phyloP scores from a whole-genome alignment of 2,329 filamentous ascomycete genomes.

The Aspergillus persii region DNA sequence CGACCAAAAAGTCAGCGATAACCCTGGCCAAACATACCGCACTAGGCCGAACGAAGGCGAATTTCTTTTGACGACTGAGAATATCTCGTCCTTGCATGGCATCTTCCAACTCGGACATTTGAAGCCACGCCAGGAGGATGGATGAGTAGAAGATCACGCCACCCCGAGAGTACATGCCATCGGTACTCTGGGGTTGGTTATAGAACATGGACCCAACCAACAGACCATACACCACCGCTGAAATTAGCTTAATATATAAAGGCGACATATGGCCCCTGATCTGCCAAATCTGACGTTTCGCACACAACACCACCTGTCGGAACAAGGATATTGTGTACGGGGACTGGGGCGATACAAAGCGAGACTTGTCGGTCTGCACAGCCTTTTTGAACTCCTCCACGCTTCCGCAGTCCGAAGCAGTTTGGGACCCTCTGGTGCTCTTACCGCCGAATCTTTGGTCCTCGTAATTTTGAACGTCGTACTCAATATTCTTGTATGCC shows the following conservation, averaged over 20 bases:
- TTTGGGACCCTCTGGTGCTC: constrained; percentile 49
- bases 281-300: constrained; percentile 70
- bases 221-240: constrained; percentile 66
- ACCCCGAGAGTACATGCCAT: constrained; percentile 58
- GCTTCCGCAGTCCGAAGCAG: constrained; percentile 30
- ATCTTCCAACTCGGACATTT: constrained; percentile 71
- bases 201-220: constrained; percentile 75
- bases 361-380: constrained; percentile 56
- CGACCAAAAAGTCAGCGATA: constrained; percentile 55
- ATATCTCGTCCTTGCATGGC: constrained; percentile 69
- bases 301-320: constrained; percentile 59
- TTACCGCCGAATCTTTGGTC: constrained; percentile 26
- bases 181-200: constrained; percentile 54
- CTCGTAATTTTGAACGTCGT: constrained; percentile 60
- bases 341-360: constrained; percentile 59
- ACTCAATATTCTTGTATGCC: constrained; percentile 56
- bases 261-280: constrained; percentile 68
- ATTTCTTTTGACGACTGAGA: constrained; percentile 62
- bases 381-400: constrained; percentile 55
- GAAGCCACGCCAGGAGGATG: constrained; percentile 63
- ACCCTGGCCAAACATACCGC: constrained; percentile 59
- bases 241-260: constrained; percentile 70
- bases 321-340: constrained; percentile 71
- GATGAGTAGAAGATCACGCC: constrained; percentile 62
- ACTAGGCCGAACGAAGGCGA: constrained; percentile 62